Conservation (phyloP, 768 basidiomycete genomes). For the Mycena rosella region DNA sequence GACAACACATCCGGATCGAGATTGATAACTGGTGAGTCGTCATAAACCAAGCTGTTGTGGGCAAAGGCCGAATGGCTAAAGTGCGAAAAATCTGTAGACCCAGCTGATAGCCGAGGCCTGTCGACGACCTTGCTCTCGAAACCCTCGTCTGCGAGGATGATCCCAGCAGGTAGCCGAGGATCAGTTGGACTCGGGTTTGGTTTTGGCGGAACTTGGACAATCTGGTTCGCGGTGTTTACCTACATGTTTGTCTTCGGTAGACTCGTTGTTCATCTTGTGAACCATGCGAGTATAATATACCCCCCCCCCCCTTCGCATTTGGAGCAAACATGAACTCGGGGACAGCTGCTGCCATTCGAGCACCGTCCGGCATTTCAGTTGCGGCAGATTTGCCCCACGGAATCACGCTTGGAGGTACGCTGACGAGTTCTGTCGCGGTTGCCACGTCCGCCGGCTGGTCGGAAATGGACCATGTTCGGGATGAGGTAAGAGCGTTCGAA, state of each 20-base stretch:
- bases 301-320: slow-evolving; percentile 5
- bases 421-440: not conserved
- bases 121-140: not conserved
- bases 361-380: slow-evolving; percentile 9
- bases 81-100: slow-evolving; percentile 2
- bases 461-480: slow-evolving; percentile 1
- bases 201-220: not conserved
- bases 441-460: not conserved
- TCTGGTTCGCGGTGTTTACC: not conserved
- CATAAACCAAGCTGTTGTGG: not conserved
- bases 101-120: slow-evolving; percentile 11
- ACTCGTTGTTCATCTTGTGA: too few species aligned
- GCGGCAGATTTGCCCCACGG: not conserved
- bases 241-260: too few species aligned
- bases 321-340: slow-evolving; percentile 1
- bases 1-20: too few species aligned
- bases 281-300: too few species aligned
- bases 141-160: not conserved
- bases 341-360: not conserved
- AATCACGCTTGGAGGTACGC: too few species aligned
- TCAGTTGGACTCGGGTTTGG: too few species aligned
- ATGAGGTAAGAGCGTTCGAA: slow-evolving; percentile 1
- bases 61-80: slow-evolving; percentile 1
- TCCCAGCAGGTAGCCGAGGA: slow-evolving; percentile 13
- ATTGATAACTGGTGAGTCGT: slow-evolving; percentile 7